phyloP scores from a whole-genome alignment of 2,329 filamentous ascomycete genomes.

The Calonectria pseudoreteaudii region DNA sequence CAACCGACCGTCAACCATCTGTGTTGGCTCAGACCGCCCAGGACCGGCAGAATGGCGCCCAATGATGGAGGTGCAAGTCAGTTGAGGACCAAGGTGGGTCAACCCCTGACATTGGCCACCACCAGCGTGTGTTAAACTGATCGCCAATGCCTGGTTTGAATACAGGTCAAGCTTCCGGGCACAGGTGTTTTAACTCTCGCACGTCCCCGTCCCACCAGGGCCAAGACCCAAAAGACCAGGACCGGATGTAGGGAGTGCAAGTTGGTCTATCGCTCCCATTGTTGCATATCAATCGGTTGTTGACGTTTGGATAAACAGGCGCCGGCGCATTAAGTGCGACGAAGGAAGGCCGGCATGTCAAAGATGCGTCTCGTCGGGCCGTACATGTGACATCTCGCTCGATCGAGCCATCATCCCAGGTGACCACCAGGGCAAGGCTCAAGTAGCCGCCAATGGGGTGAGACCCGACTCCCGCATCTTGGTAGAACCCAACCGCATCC shows the following conservation, averaged over 20 bases:
- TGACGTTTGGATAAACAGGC: conserved; percentile 23
- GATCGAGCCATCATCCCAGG: neutral
- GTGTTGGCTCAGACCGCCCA: neutral
- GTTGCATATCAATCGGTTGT: neutral
- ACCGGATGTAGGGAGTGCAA: conserved; percentile 39
- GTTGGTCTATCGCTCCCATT: conserved; percentile 20
- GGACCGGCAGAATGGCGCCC: neutral
- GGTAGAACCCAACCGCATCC: conserved; percentile 24
- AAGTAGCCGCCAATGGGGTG: neutral
- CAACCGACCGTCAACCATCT: neutral
- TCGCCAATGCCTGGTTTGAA: neutral
- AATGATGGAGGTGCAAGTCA: neutral
- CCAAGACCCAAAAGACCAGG: conserved; percentile 35
- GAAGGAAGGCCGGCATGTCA: conserved; percentile 35
- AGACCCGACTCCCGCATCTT: conserved; percentile 30
- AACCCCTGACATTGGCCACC: neutral
- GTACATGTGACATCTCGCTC: conserved; percentile 30
- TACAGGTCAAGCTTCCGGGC: conserved; percentile 26
- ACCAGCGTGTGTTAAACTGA: neutral
- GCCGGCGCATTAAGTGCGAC: conserved; percentile 41
- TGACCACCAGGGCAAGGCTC: neutral
- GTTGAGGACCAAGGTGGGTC: conserved; percentile 15
- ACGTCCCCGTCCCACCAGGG: conserved; percentile 21
- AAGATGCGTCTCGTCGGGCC: conserved; percentile 26
- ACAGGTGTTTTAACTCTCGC: conserved; percentile 26